These are phyloP conservation scores for Medicago arabica DNA, from an alignment of 306 rosid genomes.

Conservation along the genomic window DNA sequence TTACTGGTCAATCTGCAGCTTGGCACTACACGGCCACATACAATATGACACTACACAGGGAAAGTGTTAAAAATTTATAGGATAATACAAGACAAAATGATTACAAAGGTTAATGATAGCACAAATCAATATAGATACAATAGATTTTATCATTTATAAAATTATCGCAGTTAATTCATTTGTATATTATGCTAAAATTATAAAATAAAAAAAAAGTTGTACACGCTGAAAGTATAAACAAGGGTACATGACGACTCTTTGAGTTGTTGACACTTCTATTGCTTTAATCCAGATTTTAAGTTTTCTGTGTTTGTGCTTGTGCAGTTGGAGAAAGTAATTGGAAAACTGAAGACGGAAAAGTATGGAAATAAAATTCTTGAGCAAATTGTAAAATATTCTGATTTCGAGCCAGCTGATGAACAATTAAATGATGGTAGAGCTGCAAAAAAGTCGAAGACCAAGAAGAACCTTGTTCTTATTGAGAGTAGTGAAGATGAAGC, in stretches of 20 bases:
- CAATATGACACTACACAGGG: neutral
- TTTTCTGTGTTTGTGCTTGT: conserved; percentile 16
- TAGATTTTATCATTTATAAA: neutral
- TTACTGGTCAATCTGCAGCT: neutral
- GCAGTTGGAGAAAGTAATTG: conserved; percentile 86
- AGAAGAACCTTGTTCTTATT: conserved; percentile 64
- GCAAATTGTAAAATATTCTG: conserved; percentile 55
- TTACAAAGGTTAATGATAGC: neutral
- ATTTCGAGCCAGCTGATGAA: conserved; percentile 47
- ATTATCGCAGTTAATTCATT: neutral
- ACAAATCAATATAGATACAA: neutral
- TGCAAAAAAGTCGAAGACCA: conserved; percentile 64
- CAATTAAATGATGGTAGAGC: conserved; percentile 54
- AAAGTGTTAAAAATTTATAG: neutral
- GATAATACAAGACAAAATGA: neutral
- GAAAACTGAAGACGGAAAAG: conserved; percentile 78
- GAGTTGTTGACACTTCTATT: neutral
- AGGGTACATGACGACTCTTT: conserved; percentile 1
- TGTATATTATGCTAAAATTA: neutral
- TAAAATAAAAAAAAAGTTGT: neutral
- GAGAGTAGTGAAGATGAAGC: conserved; percentile 82
- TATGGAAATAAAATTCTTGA: conserved; percentile 76
- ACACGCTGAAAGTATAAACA: neutral
- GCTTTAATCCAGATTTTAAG: conserved; percentile 16
- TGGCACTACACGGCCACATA: neutral